A percentile compares a stretch with the other conserved stretches of the same genome.
Conservation (phyloP, 2,329 filamentous ascomycete genomes). For the Penicillium sp. region DNA sequence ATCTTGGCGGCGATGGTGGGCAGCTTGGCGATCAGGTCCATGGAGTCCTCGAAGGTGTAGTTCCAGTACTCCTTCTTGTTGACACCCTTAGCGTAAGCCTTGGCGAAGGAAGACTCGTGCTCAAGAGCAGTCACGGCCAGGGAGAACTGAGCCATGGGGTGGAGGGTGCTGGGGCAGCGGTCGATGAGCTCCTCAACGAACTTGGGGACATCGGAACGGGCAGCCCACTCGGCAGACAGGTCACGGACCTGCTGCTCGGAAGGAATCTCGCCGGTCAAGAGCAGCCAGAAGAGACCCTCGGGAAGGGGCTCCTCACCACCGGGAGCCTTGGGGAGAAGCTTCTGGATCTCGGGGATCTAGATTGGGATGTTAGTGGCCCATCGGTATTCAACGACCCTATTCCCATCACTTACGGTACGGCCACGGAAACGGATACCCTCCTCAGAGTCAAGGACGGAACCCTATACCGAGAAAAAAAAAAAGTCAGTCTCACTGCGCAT, state of each 20-base stretch:
- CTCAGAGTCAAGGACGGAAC: slow-evolving; percentile 95
- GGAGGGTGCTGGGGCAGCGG: slow-evolving; percentile 97
- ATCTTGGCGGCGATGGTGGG: slow-evolving; percentile 97
- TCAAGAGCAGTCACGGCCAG: slow-evolving; percentile 96
- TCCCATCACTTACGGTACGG: slow-evolving; percentile 66
- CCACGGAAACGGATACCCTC: slow-evolving; percentile 99
- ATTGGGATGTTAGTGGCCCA: slow-evolving; percentile 4
- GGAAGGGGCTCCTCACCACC: slow-evolving; percentile 96
- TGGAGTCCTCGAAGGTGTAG: slow-evolving; percentile 98
- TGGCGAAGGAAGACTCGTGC: slow-evolving; percentile 96
- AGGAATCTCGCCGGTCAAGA: slow-evolving; percentile 96
- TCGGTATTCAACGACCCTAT: not conserved
- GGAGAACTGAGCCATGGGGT: slow-evolving; percentile 99
- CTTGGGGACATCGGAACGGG: slow-evolving; percentile 93
- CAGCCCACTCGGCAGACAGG: slow-evolving; percentile 97
- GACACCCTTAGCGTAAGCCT: slow-evolving; percentile 98
- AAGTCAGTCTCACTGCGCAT: not conserved
- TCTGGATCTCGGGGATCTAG: slow-evolving; percentile 93
- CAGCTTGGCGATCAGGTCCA: slow-evolving; percentile 99
- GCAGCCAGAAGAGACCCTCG: slow-evolving; percentile 99
- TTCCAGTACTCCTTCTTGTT: slow-evolving; percentile 99
- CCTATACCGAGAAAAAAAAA: slow-evolving; percentile 40
- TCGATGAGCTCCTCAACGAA: slow-evolving; percentile 99
- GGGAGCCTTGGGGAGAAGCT: slow-evolving; percentile 93
- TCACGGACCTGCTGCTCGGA: slow-evolving; percentile 98